phyloP scores from a whole-genome alignment of 2,329 filamentous ascomycete species.

The Berkeleyomyces rouxiae region DNA sequence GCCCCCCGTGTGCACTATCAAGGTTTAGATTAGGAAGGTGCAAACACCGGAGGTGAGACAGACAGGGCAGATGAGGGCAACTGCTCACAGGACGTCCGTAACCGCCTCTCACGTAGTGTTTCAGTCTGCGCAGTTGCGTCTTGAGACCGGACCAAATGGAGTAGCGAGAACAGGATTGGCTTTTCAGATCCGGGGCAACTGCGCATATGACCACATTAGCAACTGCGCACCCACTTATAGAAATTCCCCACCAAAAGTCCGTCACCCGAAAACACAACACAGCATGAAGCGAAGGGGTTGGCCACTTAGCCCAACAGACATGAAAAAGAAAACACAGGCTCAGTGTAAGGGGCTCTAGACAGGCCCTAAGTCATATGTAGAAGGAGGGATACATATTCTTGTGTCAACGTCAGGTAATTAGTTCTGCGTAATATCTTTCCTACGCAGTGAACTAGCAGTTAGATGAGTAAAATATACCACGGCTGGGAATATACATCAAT shows the following conservation, averaged over 20 bases:
- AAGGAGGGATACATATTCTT: not conserved
- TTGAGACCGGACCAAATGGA: not conserved
- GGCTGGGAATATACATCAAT: no score
- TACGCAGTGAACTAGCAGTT: not conserved
- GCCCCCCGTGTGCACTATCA: no score
- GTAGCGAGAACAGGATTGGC: no score
- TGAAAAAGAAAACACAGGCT: not conserved
- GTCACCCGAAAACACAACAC: not conserved
- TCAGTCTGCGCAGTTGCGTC: not conserved
- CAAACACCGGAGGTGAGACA: not conserved
- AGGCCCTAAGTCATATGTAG: not conserved
- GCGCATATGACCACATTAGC: no score
- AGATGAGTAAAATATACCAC: not conserved
- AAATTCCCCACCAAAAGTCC: slow-evolving; percentile 1
- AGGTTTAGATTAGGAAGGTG: not conserved
- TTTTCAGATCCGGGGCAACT: not conserved
- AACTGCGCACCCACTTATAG: not conserved
- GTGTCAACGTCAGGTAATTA: not conserved
- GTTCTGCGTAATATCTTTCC: not conserved
- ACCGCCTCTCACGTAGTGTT: not conserved
- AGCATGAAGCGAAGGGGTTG: not conserved
- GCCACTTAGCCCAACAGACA: not conserved
- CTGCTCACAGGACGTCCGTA: not conserved
- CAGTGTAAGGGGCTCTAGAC: not conserved
- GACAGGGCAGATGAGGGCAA: not conserved